Base-by-base conservation (phyloP, 1,284 basidiomycete species). In the Moesziomyces antarcticus region DNA sequence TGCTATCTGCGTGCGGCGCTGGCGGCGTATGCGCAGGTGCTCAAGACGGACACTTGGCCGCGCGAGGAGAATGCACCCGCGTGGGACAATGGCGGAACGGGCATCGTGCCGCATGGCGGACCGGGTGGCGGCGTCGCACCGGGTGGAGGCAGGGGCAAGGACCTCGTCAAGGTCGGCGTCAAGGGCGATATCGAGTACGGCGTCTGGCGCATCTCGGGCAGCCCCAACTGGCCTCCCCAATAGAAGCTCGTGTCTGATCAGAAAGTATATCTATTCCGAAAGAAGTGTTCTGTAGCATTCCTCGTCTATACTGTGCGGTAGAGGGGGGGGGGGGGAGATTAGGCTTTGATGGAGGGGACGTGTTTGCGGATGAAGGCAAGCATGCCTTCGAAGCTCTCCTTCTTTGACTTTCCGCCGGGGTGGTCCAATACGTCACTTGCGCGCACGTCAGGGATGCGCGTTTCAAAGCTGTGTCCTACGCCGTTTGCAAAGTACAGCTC, bases 171-270 rank as follows among this genome's bases (percentile, higher is more conserved):
- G 41, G 3, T 64, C 5, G 62, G 63, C 9, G 65, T 61, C 20
- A 63, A 73, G 25, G 77, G 77, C 6, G 77, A 79, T 53, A 72
- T 79, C 47, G 77, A 79, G 64, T 68, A 71, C 27, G 73, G 75
- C 2, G 53, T 75, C 1, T 79, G 77, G 77, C 43, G 63, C 21
- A 21, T 76, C 43, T 62, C 49, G 11, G 71, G 71, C 35, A 55
- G 54, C 25, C 62, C 62, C 0, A 52, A 74, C 47, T 74, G 71
- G 71, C 71, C 71, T 13, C 71, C 71, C 16, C 18, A n/a, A 25
- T 24, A 56, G 30, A 22, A 45, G 30, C 30, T 13, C 1, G 2
- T 3, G 30, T 27, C 30, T 11, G 3, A 33, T 13, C 5, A 33
- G 11, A 10, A 33, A 33, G 2, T 1, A 13, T 3, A 33, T 33